Evolutionary conservation across 371 early-diverging fungal species (phyloP), one percentile per base, ranked within the genome.

Genomic region (Mortierella sp.): DNA sequence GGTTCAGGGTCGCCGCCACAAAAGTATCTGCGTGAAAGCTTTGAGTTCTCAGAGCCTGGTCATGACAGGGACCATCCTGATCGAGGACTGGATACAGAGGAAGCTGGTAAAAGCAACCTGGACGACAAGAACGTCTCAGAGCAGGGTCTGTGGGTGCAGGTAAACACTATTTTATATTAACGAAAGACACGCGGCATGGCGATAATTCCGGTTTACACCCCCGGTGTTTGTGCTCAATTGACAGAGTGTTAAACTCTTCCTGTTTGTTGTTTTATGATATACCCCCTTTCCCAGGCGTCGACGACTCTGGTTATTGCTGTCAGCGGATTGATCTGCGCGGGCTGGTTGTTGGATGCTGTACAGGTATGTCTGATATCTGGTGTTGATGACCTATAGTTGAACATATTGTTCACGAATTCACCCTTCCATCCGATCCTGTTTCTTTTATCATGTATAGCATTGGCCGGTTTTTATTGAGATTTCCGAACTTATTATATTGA

Each of bases 401-500:
- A 39, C 39, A 39, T 14, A 14, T 17, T 11, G 17, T 39, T 4
- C 7, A 39, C 41, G 12, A 42, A 41, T 23, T 23, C 11, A 39
- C 30, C 58, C 27, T 52, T 57, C 17, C 31, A 14, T 26, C 54
- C 21, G 17, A 41, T 23, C 30, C 46, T 4, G 43, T 21, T 14
- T 6, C 37, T 27, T 28, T 34, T 24, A n/a, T n/a, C n/a, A n/a
- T n/a, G n/a, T 52, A 14, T 76, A 91, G 88, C 81, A 83, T 57
- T 91, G 89, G 90, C 71, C 76, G 37, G 88, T 89, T 17, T 95
- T 93, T 75, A 70, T 82, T 21, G 79, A 84, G 14, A 83, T 90
- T 11, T 84, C 92, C 2, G 92, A 93, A 58, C 81, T 95, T 1
- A 92, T 93, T 76, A 91, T 95, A 59, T 81, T 95, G 72, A 86